Evolutionary conservation across 2,329 filamentous ascomycete species (phyloP), one percentile per base, ranked within the genome.

Genomic region (Mycogone perniciosa): DNA sequence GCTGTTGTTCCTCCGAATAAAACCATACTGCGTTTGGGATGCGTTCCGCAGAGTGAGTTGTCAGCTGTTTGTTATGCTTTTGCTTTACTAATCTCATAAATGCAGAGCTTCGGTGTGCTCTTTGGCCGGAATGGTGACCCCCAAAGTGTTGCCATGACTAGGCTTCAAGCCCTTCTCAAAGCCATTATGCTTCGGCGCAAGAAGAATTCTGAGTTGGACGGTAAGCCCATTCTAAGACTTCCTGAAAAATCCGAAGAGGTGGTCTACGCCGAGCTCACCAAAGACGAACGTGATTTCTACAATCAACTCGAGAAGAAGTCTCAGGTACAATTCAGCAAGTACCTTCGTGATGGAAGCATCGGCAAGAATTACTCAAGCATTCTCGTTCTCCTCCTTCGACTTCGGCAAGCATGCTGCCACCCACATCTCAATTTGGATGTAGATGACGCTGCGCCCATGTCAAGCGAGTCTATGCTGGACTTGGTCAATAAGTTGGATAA

Each of bases 131-230:
- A 59, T 29, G 62, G 70, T 2, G 76, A 81, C 47, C 81, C 82
- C 50, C 74, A 75, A 44, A 71, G 68, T 7, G 80, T 79, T 54
- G 84, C 84, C 2, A 89, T 95, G 83, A 70, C 71, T 46, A 81
- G 84, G 58, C 70, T 96, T 5, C 88, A 89, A 52, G 81, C 82
- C 5, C 68, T 96, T 5, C 77, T 95, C 35, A 89, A 88, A 60
- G 86, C 87, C 1, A 82, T 91, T 44, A 84, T 95, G 70, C 76
- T 96, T 45, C 85, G 90, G 30, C 85, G 91, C 20, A 91, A 85
- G 50, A 96, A 96, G 68, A 76, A 80, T 33, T 89, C 89, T 0
- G 71, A 79, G 56, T 84, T 95, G 49, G 85, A 96, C 62, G 90
- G 89, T 6, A 79, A 88, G 58, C 88, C 87, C 48, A 89, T 95